Percentiles rank a stretch among this genome's conserved stretches.
These are phyloP conservation scores for Trichocladium antarcticum DNA, from an alignment of 495 filamentous ascomycete genomes.

Conservation along the genomic window DNA sequence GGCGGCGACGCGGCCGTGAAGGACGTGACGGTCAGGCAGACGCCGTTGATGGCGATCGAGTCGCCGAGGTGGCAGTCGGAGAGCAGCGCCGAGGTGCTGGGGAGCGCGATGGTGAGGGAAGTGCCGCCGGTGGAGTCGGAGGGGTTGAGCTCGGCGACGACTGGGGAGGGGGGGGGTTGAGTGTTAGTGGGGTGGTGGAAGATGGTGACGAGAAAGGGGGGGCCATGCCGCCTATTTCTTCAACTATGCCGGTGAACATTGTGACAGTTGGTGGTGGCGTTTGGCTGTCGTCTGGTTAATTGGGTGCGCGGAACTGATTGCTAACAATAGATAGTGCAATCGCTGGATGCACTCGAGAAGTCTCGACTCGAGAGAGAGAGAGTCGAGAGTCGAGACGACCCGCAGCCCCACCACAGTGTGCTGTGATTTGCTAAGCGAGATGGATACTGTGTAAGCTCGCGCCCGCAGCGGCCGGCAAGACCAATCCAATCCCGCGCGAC, in stretches of 20 bases:
- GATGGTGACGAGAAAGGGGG: conserved; percentile 2
- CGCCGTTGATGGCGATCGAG: conserved; percentile 85
- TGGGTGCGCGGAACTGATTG: too few relatives aligned
- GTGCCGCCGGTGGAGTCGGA: conserved; percentile 77
- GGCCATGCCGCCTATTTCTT: conserved; percentile 77
- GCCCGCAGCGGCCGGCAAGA: too few relatives aligned
- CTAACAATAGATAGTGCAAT: too few relatives aligned
- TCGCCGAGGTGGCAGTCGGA: conserved; percentile 77
- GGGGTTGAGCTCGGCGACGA: conserved; percentile 67
- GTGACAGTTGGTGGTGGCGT: not conserved
- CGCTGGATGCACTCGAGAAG: too few relatives aligned
- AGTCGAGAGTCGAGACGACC: not conserved
- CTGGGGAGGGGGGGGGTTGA: conserved; percentile 32
- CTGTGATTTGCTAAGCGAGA: not conserved
- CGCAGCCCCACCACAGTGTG: not conserved
- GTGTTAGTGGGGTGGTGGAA: not conserved
- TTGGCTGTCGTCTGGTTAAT: too few relatives aligned
- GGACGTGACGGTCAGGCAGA: conserved; percentile 76
- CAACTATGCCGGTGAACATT: conserved; percentile 99
- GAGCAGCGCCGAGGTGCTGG: conserved; percentile 57
- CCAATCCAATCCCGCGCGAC: too few relatives aligned
- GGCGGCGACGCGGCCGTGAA: conserved; percentile 41
- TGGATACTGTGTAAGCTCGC: too few relatives aligned
- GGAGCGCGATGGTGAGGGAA: conserved; percentile 69
- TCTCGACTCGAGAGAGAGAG: too few relatives aligned